Evolutionary conservation across 2,329 filamentous ascomycete species (phyloP).

Genomic region (Sporothrix humicola): DNA sequence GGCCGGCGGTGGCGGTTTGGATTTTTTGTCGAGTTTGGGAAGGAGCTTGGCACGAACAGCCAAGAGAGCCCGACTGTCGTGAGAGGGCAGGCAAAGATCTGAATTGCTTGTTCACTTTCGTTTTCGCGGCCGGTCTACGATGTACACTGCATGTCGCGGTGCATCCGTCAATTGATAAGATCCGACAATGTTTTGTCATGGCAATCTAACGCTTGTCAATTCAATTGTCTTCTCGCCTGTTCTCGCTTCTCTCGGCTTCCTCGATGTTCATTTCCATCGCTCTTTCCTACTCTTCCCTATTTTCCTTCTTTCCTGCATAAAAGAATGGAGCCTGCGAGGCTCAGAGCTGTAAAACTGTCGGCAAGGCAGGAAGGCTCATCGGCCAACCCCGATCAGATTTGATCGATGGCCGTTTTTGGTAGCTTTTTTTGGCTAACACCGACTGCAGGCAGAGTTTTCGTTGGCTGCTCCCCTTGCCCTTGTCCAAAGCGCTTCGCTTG

Average conservation of each 20-base stretch:
- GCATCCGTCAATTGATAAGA: background rate
- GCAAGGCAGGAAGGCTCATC: background rate
- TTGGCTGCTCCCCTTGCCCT: background rate
- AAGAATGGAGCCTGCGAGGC: slow-evolving; percentile 24
- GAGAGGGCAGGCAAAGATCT: background rate
- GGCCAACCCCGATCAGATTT: slow-evolving; percentile 27
- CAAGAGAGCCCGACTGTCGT: background rate
- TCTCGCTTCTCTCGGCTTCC: background rate
- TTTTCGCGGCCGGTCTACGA: background rate
- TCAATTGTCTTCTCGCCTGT: background rate
- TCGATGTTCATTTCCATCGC: background rate
- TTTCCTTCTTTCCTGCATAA: background rate
- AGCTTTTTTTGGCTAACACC: background rate
- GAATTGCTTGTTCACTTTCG: background rate
- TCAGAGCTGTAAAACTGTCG: slow-evolving; percentile 6
- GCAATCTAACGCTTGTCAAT: background rate
- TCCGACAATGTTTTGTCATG: background rate
- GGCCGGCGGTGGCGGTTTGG: background rate
- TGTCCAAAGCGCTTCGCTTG: slow-evolving; percentile 4
- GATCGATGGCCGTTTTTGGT: background rate
- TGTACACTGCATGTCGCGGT: background rate
- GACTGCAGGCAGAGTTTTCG: slow-evolving; percentile 21
- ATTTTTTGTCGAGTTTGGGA: background rate
- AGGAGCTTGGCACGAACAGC: slow-evolving; percentile 17
- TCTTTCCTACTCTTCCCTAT: background rate